Evolutionary conservation across 2,329 filamentous ascomycete species (phyloP).

Genomic region (Neobulgaria alba): DNA sequence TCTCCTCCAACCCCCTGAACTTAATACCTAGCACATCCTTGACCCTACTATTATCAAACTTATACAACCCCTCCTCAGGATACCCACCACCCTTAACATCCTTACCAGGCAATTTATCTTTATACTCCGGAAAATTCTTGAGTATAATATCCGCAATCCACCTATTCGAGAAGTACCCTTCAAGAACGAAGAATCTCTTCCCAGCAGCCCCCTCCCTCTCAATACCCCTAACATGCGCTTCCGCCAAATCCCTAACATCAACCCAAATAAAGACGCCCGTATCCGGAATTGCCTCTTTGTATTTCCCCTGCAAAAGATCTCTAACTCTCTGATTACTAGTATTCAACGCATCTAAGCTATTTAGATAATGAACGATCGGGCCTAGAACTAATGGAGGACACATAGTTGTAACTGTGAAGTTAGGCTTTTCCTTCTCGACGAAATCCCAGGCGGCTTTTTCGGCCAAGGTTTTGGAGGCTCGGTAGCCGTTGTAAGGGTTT

Average conservation of each 20-base stretch:
- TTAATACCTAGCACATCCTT: conserved; percentile 48
- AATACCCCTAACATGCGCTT: conserved; percentile 51
- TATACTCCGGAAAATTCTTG: conserved; percentile 43
- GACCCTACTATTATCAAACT: conserved; percentile 45
- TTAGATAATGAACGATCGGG: conserved; percentile 44
- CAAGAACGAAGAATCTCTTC: conserved; percentile 54
- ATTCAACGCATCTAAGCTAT: conserved; percentile 55
- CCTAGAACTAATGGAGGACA: conserved; percentile 47
- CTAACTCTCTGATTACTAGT: conserved; percentile 61
- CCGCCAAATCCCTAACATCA: conserved; percentile 50
- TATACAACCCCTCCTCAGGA: conserved; percentile 37
- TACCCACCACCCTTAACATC: conserved; percentile 28
- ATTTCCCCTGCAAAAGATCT: conserved; percentile 47
- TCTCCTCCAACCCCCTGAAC: conserved; percentile 49
- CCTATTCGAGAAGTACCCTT: conserved; percentile 50
- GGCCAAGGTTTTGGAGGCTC: conserved; percentile 47
- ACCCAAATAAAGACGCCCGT: conserved; percentile 48
- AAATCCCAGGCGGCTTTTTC: conserved; percentile 59
- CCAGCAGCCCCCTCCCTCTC: conserved; percentile 45
- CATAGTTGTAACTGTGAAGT: conserved; percentile 51
- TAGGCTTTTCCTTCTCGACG: conserved; percentile 40
- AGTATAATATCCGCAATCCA: conserved; percentile 45
- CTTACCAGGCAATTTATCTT: conserved; percentile 35
- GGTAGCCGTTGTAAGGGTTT: conserved; percentile 28
- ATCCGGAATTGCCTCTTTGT: conserved; percentile 44